Percentiles rank a stretch among this genome's conserved stretches.
Conservation (phyloP, 2,329 filamentous ascomycete species). For the Fusarium drepaniforme region DNA sequence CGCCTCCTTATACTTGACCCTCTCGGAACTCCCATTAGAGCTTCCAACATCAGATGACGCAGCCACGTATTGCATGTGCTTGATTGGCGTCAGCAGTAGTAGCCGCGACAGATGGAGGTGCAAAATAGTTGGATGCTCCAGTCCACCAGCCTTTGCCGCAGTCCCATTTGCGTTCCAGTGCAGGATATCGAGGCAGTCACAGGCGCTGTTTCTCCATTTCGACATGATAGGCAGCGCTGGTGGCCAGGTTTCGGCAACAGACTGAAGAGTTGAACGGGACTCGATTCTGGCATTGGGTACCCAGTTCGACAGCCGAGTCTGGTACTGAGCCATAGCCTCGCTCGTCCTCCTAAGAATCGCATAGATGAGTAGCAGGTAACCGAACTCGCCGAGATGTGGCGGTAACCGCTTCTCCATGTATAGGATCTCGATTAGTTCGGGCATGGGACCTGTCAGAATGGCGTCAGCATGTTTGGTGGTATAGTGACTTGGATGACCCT, state of each 20-base stretch:
- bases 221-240: constrained; percentile 26
- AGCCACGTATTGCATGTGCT: constrained; percentile 27
- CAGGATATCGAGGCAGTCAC: constrained; percentile 33
- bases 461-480: not conserved
- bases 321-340: constrained; percentile 24
- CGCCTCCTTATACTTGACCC: constrained; percentile 8
- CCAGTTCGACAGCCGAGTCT: constrained; percentile 24
- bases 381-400: constrained; percentile 31
- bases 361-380: constrained; percentile 28
- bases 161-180: constrained; percentile 35
- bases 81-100: constrained; percentile 24
- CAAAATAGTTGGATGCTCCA: constrained; percentile 35
- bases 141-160: constrained; percentile 30
- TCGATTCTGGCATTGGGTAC: constrained; percentile 28
- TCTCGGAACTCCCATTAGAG: not conserved
- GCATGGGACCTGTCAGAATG: not conserved
- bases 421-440: constrained; percentile 26
- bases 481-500: not conserved
- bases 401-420: constrained; percentile 34
- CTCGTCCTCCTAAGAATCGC: constrained; percentile 19
- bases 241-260: constrained; percentile 26
- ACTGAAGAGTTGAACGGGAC: constrained; percentile 6
- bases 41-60: not conserved
- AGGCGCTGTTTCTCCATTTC: constrained; percentile 36
- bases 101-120: constrained; percentile 35